These are phyloP conservation scores for Mycosphaerella sp. DNA, from an alignment of 2,329 filamentous ascomycete species.

Conservation along the genomic window DNA sequence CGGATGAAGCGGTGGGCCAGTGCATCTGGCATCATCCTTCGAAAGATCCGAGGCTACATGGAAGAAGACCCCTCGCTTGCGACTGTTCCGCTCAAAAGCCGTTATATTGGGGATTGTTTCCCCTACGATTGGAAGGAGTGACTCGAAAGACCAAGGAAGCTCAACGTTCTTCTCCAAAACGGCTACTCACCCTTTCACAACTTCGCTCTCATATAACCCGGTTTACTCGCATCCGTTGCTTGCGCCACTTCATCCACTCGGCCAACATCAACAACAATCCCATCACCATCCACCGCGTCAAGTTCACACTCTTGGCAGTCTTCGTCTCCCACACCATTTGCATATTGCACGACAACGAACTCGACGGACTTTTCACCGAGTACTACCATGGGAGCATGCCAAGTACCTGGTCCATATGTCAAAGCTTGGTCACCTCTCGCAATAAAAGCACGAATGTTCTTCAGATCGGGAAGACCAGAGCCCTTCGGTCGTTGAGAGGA, in stretches of 20 bases:
- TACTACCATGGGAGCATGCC: slow-evolving; percentile 95
- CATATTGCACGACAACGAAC: slow-evolving; percentile 85
- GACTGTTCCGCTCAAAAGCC: no score
- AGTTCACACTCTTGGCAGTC: slow-evolving; percentile 75
- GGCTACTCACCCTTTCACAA: slow-evolving; percentile 3
- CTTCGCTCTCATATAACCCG: slow-evolving; percentile 20
- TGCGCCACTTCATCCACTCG: slow-evolving; percentile 14
- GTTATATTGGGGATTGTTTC: no score
- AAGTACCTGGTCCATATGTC: slow-evolving; percentile 85
- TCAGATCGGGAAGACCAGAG: slow-evolving; percentile 65
- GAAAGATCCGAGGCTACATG: no score
- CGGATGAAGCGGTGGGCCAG: no score
- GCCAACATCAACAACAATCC: slow-evolving; percentile 23
- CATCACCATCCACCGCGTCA: slow-evolving; percentile 28
- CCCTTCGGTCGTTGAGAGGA: slow-evolving; percentile 29
- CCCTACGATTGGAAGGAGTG: no score
- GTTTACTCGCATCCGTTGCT: slow-evolving; percentile 14
- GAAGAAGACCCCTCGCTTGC: no score
- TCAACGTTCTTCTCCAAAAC: neutral
- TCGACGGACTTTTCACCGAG: slow-evolving; percentile 65
- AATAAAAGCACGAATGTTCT: slow-evolving; percentile 66
- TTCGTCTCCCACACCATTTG: slow-evolving; percentile 72
- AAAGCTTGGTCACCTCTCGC: slow-evolving; percentile 74
- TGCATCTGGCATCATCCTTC: no score
- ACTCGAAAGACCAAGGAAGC: no score